Base-by-base conservation (phyloP, 2,329 filamentous ascomycete genomes). In the Aspergillus proliferans region DNA sequence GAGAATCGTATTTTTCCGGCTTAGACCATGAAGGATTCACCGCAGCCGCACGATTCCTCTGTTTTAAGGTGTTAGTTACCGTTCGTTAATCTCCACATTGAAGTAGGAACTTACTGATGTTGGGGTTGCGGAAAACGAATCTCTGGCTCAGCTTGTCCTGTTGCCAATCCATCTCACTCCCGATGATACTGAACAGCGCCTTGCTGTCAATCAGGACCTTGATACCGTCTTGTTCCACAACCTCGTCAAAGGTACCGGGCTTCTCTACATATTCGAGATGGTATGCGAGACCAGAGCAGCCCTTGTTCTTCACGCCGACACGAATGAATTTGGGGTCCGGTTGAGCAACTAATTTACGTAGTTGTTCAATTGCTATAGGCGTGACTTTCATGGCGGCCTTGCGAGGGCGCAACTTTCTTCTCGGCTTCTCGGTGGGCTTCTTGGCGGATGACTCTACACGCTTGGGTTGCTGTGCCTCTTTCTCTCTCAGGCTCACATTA, bases 151-250 rank as follows among this genome's bases (percentile, higher is more conserved):
- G 74, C 75, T 95, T 95, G 62, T 97, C 93, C 72, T 97, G 91
- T 9, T 92, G 79, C 91, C 92, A 98, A 66, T 98, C 93, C 93
- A 98, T 98, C 73, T 97, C 92, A 65, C 87, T 95, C 4, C 93
- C 93, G 61, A 98, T 96, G 47, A 98, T 97, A 70, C 92, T 97
- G 68, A 98, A 91, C 45, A 98, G 75, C 39, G 93, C 93, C 76
- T 96, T 97, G 77, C 88, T 95, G 70, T 98, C 93, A 49, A 98
- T 93, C 67, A 97, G 70, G 30, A 98, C 92, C 71, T 88, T 92
- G 49, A 98, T 92, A 0, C 92, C 93, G 62, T 97, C 93, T 68
- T 98, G 93, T 66, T 94, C 91, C 1, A 98, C 89, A 46, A 85
- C 79, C 70, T 98, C 93, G 62, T 98, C 93, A 61, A 97, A 92